Evolutionary conservation across 495 filamentous ascomycete genomes (phyloP).

Genomic region (Amniculicola lignicola): DNA sequence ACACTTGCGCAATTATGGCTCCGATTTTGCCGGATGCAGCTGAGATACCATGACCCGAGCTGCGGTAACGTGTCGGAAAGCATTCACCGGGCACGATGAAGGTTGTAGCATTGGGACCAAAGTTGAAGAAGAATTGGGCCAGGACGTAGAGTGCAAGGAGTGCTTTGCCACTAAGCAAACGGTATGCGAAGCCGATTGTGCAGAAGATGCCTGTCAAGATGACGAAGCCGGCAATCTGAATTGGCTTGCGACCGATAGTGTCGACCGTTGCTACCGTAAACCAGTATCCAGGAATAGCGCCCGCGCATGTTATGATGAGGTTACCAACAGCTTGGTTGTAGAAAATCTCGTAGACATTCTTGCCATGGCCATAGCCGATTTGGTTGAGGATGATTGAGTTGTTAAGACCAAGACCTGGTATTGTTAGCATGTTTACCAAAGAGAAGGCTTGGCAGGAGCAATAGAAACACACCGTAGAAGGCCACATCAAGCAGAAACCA

Average conservation of each 20-base stretch:
- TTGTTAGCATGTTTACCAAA: not conserved
- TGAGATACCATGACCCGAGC: constrained; percentile 78
- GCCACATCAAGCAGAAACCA: constrained; percentile 79
- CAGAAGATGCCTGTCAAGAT: constrained; percentile 38
- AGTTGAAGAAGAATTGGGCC: constrained; percentile 87
- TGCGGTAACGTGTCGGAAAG: constrained; percentile 84
- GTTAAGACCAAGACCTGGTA: constrained; percentile 9
- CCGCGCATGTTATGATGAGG: constrained; percentile 39
- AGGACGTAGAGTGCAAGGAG: constrained; percentile 72
- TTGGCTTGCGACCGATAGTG: constrained; percentile 40
- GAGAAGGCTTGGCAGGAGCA: not conserved
- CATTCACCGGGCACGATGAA: constrained; percentile 89
- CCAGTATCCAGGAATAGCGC: constrained; percentile 43
- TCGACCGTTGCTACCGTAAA: constrained; percentile 39
- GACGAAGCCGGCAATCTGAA: constrained; percentile 38
- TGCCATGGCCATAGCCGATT: constrained; percentile 33
- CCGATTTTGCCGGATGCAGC: constrained; percentile 78
- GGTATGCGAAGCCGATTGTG: constrained; percentile 36
- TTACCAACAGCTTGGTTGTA: constrained; percentile 38
- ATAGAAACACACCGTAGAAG: constrained; percentile 63
- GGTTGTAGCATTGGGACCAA: constrained; percentile 83
- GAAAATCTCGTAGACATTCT: constrained; percentile 35
- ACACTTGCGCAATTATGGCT: constrained; percentile 53
- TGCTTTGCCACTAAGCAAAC: constrained; percentile 35
- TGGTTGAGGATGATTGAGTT: constrained; percentile 34